Conservation (phyloP, 805 yeast genomes). For the Lipomyces sp. region DNA sequence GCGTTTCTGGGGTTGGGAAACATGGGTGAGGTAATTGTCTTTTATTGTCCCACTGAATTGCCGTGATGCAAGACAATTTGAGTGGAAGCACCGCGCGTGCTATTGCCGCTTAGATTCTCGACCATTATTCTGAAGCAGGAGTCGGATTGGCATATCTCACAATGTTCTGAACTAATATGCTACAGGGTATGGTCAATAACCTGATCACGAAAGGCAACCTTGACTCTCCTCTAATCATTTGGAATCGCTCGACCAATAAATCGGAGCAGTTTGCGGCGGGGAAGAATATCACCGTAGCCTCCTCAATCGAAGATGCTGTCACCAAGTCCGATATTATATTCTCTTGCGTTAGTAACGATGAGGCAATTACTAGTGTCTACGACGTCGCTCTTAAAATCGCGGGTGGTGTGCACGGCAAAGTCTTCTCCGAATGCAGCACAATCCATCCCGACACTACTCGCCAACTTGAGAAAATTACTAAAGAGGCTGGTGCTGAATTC, state of each 20-base stretch:
- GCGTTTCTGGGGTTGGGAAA: constrained; percentile 36
- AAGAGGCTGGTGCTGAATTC: constrained; percentile 36
- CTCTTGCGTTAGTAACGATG: constrained; percentile 37
- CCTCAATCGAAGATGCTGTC: constrained; percentile 33
- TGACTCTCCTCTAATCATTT: constrained; percentile 32
- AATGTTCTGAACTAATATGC: background rate
- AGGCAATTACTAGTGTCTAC: constrained; percentile 27
- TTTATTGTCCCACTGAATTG: background rate
- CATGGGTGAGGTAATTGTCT: constrained; percentile 29
- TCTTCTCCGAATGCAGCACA: constrained; percentile 41
- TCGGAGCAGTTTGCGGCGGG: constrained; percentile 27
- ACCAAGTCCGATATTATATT: constrained; percentile 36
- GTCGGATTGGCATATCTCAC: background rate
- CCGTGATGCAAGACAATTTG: background rate
- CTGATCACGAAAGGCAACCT: constrained; percentile 32
- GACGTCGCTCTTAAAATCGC: constrained; percentile 28
- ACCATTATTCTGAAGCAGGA: background rate
- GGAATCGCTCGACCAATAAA: constrained; percentile 34
- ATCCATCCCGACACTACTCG: constrained; percentile 42
- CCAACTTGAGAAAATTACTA: constrained; percentile 22
- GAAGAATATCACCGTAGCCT: constrained; percentile 15
- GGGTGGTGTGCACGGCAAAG: constrained; percentile 37
- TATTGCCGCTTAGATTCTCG: background rate
- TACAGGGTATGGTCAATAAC: constrained; percentile 37
- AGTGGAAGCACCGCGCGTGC: background rate